phyloP scores from a whole-genome alignment of 495 filamentous ascomycete genomes.

The Pyrenopolyporus hunteri region DNA sequence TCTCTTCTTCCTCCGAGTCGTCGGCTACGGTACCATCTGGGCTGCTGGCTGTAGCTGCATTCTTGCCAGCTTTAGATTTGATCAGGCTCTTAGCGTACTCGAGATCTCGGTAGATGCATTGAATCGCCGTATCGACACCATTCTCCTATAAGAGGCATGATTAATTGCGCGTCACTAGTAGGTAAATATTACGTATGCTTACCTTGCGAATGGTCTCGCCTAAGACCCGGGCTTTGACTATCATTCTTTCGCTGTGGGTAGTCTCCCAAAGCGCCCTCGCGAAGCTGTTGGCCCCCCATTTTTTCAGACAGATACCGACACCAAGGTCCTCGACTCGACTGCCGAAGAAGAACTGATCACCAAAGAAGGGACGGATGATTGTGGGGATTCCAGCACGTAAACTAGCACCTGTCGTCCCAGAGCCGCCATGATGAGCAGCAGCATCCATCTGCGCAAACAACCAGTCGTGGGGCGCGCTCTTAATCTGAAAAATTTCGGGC shows the following conservation, averaged over 20 bases:
- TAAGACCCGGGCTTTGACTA: slow-evolving; percentile 78
- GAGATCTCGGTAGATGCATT: slow-evolving; percentile 91
- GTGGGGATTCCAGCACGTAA: slow-evolving; percentile 91
- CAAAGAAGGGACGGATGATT: slow-evolving; percentile 96
- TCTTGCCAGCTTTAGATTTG: slow-evolving; percentile 60
- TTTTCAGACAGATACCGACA: slow-evolving; percentile 88
- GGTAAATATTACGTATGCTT: slow-evolving; percentile 41
- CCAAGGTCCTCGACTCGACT: slow-evolving; percentile 87
- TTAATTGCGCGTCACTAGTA: slow-evolving; percentile 19
- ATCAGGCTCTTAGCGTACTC: slow-evolving; percentile 93
- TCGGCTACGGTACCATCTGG: slow-evolving; percentile 38
- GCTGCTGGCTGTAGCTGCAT: slow-evolving; percentile 45
- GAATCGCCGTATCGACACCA: slow-evolving; percentile 86
- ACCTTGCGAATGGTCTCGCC: slow-evolving; percentile 88
- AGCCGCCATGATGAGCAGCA: slow-evolving; percentile 91
- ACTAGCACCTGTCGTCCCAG: slow-evolving; percentile 94
- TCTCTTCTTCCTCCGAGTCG: slow-evolving; percentile 55
- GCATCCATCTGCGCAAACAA: slow-evolving; percentile 93
- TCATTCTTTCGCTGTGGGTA: slow-evolving; percentile 86
- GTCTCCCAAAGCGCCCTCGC: slow-evolving; percentile 90
- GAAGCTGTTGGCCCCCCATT: slow-evolving; percentile 82
- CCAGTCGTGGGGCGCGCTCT: slow-evolving; percentile 95
- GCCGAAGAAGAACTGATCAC: slow-evolving; percentile 97
- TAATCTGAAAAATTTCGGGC: slow-evolving; percentile 82
- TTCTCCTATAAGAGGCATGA: slow-evolving; percentile 66